Evolutionary conservation across 345 rosid genomes (phyloP).

Genomic region (Eucalyptus erythrocorys): DNA sequence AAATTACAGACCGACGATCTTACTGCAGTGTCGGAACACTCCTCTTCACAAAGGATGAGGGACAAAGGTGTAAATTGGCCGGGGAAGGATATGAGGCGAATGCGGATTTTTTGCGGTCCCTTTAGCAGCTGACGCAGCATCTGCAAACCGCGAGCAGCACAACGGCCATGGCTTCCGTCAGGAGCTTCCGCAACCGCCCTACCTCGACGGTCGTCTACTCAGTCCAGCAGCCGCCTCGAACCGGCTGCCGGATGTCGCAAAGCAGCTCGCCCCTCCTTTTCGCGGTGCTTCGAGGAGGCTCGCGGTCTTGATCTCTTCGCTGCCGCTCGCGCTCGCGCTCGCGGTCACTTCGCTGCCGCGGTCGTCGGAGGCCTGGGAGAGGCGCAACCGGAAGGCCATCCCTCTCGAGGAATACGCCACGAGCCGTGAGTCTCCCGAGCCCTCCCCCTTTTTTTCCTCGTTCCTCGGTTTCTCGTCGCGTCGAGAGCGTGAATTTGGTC

Average conservation of each 20-base stretch:
- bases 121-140: background rate
- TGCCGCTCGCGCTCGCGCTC: slow-evolving; percentile 5
- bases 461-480: background rate
- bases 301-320: slow-evolving; percentile 22
- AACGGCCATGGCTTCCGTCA: slow-evolving; percentile 27
- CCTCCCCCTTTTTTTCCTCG: background rate
- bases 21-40: background rate
- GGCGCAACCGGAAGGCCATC: slow-evolving; percentile 63
- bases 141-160: background rate
- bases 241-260: background rate
- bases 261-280: background rate
- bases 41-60: background rate
- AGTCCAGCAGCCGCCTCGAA: background rate
- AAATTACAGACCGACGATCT: background rate
- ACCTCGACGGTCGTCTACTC: background rate
- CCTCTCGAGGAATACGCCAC: slow-evolving; percentile 63
- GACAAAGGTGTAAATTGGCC: background rate
- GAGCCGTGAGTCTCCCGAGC: slow-evolving; percentile 27
- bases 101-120: background rate
- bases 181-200: background rate
- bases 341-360: slow-evolving; percentile 29
- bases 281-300: slow-evolving; percentile 40
- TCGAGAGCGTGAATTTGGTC: background rate
- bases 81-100: background rate
- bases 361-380: slow-evolving; percentile 57